phyloP scores from a whole-genome alignment of 1,284 basidiomycete species.

The Lignosus rhinocerotis region DNA sequence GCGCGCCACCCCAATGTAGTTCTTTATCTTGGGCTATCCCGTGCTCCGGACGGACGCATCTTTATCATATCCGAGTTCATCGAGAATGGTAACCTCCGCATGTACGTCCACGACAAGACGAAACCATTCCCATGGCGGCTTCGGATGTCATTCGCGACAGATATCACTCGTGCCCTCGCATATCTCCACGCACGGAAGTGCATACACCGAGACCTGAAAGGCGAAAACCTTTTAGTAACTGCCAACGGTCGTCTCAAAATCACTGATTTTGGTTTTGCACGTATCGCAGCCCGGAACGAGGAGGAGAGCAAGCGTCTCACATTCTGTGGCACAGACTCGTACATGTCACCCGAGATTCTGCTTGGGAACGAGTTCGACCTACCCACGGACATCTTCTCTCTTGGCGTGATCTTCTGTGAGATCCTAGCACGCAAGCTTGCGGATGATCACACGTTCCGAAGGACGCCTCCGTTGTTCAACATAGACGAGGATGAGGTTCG shows the following conservation, averaged over 20 bases:
- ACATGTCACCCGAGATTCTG: slow-evolving; percentile 94
- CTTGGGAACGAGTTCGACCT: slow-evolving; percentile 90
- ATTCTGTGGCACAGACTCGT: slow-evolving; percentile 95
- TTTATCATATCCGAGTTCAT: slow-evolving; percentile 92
- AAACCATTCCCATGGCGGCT: slow-evolving; percentile 89
- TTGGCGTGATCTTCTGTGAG: slow-evolving; percentile 95
- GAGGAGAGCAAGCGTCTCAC: slow-evolving; percentile 91
- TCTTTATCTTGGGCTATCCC: slow-evolving; percentile 90
- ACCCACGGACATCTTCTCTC: slow-evolving; percentile 91
- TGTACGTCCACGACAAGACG: slow-evolving; percentile 79
- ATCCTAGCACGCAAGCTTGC: slow-evolving; percentile 85
- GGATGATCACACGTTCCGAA: slow-evolving; percentile 79
- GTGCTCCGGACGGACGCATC: slow-evolving; percentile 84
- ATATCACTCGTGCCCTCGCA: slow-evolving; percentile 91
- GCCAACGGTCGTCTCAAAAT: slow-evolving; percentile 93
- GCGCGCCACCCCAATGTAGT: slow-evolving; percentile 92
- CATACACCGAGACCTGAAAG: slow-evolving; percentile 90
- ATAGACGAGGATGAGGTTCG: slow-evolving; percentile 80
- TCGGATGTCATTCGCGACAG: slow-evolving; percentile 90
- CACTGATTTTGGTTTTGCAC: slow-evolving; percentile 94
- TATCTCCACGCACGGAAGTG: slow-evolving; percentile 94
- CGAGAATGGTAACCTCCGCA: slow-evolving; percentile 84
- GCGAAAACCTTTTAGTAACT: slow-evolving; percentile 95
- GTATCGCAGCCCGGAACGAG: slow-evolving; percentile 88
- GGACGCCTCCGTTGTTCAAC: slow-evolving; percentile 75